Evolutionary conservation across 2,329 filamentous ascomycete species (phyloP), one percentile per base, ranked within the genome.

Genomic region (Bimuria novae-zelandiae): DNA sequence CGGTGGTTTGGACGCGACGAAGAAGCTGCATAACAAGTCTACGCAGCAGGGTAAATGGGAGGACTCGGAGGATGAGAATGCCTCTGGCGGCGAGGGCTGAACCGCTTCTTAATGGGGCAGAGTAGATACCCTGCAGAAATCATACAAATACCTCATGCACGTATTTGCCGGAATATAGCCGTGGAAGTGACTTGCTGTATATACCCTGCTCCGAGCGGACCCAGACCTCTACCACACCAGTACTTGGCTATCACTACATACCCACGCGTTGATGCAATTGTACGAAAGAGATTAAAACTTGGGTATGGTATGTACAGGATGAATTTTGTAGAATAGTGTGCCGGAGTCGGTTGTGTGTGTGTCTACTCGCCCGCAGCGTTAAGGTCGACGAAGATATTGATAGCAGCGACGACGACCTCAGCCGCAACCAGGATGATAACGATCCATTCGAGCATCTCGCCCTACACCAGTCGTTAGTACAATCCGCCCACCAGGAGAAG

Each of bases 351-450:
- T n/a, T n/a, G n/a, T n/a, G n/a, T n/a, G n/a, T 23, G 3, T 22
- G 10, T 17, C 36, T 49, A 51, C 61, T 76, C 84, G 59, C 86
- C 81, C 36, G 84, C 77, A 49, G 89, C 92, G 68, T 95, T 95
- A 61, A 97, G 72, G 74, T 97, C 94, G 29, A 97, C 94, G 25
- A 97, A 83, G 59, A 99, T 97, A 74, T 97, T 97, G 65, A 97
- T 88, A 16, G 85, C 89, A 1, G 92, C 92, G 42, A 97, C 92
- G 7, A 97, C 77, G 57, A 97, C 97, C 72, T 99, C 94, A 11
- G 92, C 92, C 7, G 92, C 93, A 68, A 99, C 97, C 44, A 99
- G 85, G 19, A 97, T 83, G 65, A 99, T 97, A 37, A 99, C 92
- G 49, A 81, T 80, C 79, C 79, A 81, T 52, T 81, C 79, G 25